These are phyloP conservation scores for Beta lomatogona DNA, from an alignment of 179 eudicot genomes.

Conservation along the genomic window DNA sequence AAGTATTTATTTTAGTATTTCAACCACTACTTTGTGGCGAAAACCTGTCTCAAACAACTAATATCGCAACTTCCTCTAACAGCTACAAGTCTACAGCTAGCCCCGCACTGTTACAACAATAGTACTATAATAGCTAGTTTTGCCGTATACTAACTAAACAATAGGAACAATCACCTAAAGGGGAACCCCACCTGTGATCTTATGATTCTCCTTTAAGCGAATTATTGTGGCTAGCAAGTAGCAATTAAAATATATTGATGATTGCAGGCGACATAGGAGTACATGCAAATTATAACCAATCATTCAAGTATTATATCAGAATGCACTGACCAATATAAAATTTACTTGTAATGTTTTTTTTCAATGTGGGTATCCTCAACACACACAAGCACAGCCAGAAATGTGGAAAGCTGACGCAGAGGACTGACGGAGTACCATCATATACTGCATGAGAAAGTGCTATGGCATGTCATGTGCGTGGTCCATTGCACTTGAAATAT, in stretches of 20 bases:
- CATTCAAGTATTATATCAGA: slow-evolving; percentile 1
- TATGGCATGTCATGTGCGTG: background rate
- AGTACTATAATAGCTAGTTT: too few species aligned
- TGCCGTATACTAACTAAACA: too few species aligned
- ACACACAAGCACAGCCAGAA: background rate
- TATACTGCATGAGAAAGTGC: background rate
- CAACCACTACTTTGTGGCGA: too few species aligned
- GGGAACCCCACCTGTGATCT: background rate
- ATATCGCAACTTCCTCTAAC: too few species aligned
- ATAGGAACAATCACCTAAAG: too few species aligned
- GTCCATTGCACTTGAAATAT: background rate
- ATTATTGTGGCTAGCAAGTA: too few species aligned
- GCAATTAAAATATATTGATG: too few species aligned
- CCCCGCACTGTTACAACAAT: too few species aligned
- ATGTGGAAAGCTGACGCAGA: background rate
- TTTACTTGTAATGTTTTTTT: background rate
- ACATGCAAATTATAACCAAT: background rate
- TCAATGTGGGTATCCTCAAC: background rate
- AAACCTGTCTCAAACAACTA: too few species aligned
- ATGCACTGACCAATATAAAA: background rate
- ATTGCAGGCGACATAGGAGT: background rate
- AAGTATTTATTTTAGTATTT: too few species aligned
- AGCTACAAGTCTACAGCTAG: too few species aligned
- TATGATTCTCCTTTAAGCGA: background rate
- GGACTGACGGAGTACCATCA: background rate